A percentile compares a stretch with the other conserved stretches of the same genome.
These are phyloP conservation scores for Jaenimonas drosophilae DNA, from an alignment of 208 protist species.

Conservation along the genomic window DNA sequence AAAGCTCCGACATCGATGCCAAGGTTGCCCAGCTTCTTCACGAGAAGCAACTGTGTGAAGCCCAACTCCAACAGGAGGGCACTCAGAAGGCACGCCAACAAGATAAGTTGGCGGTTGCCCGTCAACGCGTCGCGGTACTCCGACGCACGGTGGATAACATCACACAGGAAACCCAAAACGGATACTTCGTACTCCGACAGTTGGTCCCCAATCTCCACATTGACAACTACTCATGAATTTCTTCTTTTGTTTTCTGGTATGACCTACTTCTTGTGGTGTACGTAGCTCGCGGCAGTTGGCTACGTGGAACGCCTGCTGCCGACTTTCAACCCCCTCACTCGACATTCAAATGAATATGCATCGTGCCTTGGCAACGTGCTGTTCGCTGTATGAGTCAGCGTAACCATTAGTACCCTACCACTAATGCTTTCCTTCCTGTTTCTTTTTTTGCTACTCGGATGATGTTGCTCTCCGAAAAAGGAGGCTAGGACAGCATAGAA, in stretches of 20 bases:
- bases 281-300: no score
- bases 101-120: constrained; percentile 44
- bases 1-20: constrained; percentile 52
- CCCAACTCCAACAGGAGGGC: constrained; percentile 40
- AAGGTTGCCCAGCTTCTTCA: constrained; percentile 38
- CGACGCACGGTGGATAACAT: constrained; percentile 55
- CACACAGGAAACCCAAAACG: constrained; percentile 32
- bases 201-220: constrained; percentile 69
- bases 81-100: constrained; percentile 13
- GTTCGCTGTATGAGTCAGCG: no score
- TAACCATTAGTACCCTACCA: no score
- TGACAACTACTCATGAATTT: constrained; percentile 53
- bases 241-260: background rate
- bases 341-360: no score
- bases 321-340: no score
- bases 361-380: no score
- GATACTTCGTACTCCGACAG: constrained; percentile 50
- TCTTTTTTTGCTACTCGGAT: background rate
- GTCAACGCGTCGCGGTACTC: constrained; percentile 46
- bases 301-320: no score
- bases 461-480: background rate
- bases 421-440: background rate
- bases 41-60: constrained; percentile 55
- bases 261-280: background rate
- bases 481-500: background rate